A percentile compares a stretch with the other conserved stretches of the same genome.
These are phyloP conservation scores for Cordyceps militaris DNA, from an alignment of 2,329 filamentous ascomycete species.

Conservation along the genomic window DNA sequence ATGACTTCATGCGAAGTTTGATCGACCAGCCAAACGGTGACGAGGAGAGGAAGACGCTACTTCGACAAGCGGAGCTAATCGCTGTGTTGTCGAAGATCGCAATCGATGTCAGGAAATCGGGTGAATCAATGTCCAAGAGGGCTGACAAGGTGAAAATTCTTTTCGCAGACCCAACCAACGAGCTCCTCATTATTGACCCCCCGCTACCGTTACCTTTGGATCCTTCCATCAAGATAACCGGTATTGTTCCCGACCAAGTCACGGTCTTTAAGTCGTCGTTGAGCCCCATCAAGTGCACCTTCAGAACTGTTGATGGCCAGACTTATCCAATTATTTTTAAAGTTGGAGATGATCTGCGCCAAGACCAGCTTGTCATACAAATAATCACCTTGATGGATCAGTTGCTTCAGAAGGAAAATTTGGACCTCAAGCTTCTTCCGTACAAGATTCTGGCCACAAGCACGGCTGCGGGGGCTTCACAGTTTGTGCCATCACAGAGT, in stretches of 20 bases:
- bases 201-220: slow-evolving; percentile 85
- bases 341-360: slow-evolving; percentile 88
- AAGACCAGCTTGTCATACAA: slow-evolving; percentile 93
- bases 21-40: slow-evolving; percentile 63
- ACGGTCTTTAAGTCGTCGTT: slow-evolving; percentile 94
- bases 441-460: slow-evolving; percentile 96
- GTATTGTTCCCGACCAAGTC: slow-evolving; percentile 75
- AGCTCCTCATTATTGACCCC: slow-evolving; percentile 74
- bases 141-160: slow-evolving; percentile 78
- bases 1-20: slow-evolving; percentile 89
- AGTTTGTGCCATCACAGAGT: slow-evolving; percentile 83
- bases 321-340: slow-evolving; percentile 96
- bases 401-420: slow-evolving; percentile 87
- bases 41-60: slow-evolving; percentile 66
- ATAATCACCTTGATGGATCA: slow-evolving; percentile 98
- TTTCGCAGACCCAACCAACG: slow-evolving; percentile 83
- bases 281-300: slow-evolving; percentile 83
- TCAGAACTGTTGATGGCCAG: slow-evolving; percentile 69
- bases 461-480: slow-evolving; percentile 79
- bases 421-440: slow-evolving; percentile 89
- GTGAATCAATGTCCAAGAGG: slow-evolving; percentile 71
- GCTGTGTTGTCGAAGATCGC: slow-evolving; percentile 82
- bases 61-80: slow-evolving; percentile 84
- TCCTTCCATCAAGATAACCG: slow-evolving; percentile 70
- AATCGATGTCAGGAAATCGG: slow-evolving; percentile 75